A percentile compares a stretch with the other conserved stretches of the same genome.
Evolutionary conservation across 208 protist genomes (phyloP).

Genomic region (Porcisia hertigi): DNA sequence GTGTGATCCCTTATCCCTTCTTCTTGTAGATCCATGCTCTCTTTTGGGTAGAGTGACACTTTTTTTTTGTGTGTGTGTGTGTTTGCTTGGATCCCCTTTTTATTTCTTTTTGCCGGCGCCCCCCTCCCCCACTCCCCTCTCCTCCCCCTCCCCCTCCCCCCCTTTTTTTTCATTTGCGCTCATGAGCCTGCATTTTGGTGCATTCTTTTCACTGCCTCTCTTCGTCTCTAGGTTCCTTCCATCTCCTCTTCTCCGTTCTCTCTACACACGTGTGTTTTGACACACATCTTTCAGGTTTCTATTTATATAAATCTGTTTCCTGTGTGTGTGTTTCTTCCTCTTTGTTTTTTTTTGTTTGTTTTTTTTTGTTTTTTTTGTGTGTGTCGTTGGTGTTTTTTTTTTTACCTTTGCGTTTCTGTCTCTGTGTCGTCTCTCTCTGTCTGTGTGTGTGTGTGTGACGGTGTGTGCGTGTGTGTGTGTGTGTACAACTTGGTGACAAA

Average conservation of each 20-base stretch:
- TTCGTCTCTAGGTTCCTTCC: not conserved
- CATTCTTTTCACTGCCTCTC: not conserved
- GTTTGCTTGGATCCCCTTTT: not conserved
- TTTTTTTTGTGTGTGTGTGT: not conserved
- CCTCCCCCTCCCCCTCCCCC: not conserved
- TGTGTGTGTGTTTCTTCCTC: not conserved
- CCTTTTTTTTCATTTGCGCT: not conserved
- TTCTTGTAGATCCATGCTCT: too few relatives aligned
- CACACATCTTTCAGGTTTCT: not conserved
- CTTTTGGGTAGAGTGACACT: too few relatives aligned
- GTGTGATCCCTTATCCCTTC: not conserved
- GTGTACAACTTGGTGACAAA: too few relatives aligned
- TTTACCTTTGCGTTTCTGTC: too few relatives aligned
- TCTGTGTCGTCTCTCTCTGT: too few relatives aligned
- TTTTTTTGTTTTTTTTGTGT: not conserved
- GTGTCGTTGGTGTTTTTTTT: too few relatives aligned
- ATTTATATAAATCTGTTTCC: too few relatives aligned
- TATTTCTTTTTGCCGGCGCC: not conserved
- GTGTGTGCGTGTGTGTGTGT: too few relatives aligned
- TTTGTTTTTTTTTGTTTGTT: not conserved
- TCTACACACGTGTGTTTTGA: not conserved
- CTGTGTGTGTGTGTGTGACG: too few relatives aligned
- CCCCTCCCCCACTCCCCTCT: not conserved
- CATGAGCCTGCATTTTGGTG: not conserved
- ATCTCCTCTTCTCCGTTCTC: not conserved